phyloP scores from a whole-genome alignment of 2,329 filamentous ascomycete genomes.

The Cercospora brassicicola region DNA sequence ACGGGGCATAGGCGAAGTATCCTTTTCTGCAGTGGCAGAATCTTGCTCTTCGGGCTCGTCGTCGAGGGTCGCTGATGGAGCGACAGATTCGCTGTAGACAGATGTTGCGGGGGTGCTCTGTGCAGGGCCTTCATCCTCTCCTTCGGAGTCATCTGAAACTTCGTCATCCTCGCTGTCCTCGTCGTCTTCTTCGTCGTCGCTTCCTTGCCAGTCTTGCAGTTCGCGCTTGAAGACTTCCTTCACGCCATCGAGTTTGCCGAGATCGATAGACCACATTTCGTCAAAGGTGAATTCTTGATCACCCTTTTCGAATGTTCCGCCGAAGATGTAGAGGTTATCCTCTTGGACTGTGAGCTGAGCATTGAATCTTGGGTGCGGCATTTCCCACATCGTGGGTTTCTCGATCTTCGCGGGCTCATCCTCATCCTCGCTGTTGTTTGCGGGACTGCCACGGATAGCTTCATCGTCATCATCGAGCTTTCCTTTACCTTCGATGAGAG shows the following conservation, averaged over 20 bases:
- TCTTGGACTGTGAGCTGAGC: slow-evolving; percentile 86
- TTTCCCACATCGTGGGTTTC: slow-evolving; percentile 68
- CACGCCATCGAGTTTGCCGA: slow-evolving; percentile 93
- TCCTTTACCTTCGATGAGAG: slow-evolving; percentile 75
- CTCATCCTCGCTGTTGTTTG: slow-evolving; percentile 53
- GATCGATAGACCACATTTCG: slow-evolving; percentile 86
- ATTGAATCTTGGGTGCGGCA: slow-evolving; percentile 89
- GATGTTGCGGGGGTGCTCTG: slow-evolving; percentile 34
- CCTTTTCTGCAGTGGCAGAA: slow-evolving; percentile 56
- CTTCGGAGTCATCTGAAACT: slow-evolving; percentile 51
- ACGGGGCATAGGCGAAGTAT: slow-evolving; percentile 71
- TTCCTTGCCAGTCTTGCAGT: slow-evolving; percentile 76
- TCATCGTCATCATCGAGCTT: slow-evolving; percentile 55
- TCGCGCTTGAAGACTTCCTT: slow-evolving; percentile 86
- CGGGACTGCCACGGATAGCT: slow-evolving; percentile 32
- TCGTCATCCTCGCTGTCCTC: slow-evolving; percentile 54
- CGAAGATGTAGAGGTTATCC: slow-evolving; percentile 89
- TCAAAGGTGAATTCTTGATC: slow-evolving; percentile 95
- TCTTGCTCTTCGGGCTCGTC: slow-evolving; percentile 37
- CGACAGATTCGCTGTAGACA: slow-evolving; percentile 24
- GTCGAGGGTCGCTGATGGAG: slow-evolving; percentile 13
- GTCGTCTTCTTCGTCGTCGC: slow-evolving; percentile 47
- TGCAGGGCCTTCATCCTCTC: slow-evolving; percentile 44
- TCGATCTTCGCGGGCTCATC: slow-evolving; percentile 51
- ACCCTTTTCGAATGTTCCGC: slow-evolving; percentile 91